phyloP scores from a whole-genome alignment of 2,329 filamentous ascomycete species.

The Ceratocystis huliohia region DNA sequence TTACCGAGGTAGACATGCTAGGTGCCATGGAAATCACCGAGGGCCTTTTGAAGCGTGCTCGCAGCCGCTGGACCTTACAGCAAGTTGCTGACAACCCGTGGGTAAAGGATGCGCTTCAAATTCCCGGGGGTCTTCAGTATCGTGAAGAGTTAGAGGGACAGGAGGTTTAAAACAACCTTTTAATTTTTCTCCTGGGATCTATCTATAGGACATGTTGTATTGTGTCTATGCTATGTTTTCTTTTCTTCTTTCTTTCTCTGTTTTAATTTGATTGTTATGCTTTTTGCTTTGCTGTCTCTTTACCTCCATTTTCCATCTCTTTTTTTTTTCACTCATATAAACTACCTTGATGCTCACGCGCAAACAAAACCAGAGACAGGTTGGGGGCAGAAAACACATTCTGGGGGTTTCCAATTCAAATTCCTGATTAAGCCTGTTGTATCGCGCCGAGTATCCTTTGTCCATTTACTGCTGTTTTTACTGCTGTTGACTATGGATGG shows the following conservation, averaged over 20 bases:
- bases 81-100: constrained; percentile 62
- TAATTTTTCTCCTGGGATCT: background rate
- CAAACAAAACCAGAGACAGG: background rate
- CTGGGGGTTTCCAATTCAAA: background rate
- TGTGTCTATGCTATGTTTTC: constrained; percentile 20
- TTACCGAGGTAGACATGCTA: constrained; percentile 51
- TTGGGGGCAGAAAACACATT: background rate
- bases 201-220: constrained; percentile 9
- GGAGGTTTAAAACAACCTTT: constrained; percentile 31
- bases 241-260: constrained; percentile 8
- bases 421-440: background rate
- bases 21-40: constrained; percentile 76
- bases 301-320: background rate
- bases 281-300: constrained; percentile 3
- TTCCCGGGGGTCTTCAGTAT: constrained; percentile 50
- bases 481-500: background rate
- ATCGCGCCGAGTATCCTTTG: background rate
- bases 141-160: constrained; percentile 46
- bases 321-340: constrained; percentile 19
- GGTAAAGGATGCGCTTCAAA: constrained; percentile 60
- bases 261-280: constrained; percentile 9
- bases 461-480: background rate
- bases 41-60: constrained; percentile 67
- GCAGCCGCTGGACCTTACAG: constrained; percentile 62
- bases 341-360: background rate